Percentiles rank a stretch among this genome's conserved stretches.
These are phyloP conservation scores for Hymenoscyphus occultus DNA, from an alignment of 2,329 filamentous ascomycete genomes.

Conservation along the genomic window DNA sequence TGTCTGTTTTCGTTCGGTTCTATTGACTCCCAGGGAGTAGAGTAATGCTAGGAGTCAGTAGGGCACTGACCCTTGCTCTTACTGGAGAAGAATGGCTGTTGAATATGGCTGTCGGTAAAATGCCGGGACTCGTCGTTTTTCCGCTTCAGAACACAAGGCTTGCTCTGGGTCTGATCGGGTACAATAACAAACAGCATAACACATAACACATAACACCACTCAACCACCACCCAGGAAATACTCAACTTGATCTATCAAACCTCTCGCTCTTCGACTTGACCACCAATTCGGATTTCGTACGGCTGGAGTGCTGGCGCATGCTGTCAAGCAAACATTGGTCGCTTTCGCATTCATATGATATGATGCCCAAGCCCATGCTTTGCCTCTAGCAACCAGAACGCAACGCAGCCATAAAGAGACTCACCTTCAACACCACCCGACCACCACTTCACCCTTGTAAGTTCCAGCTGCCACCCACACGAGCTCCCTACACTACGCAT, in stretches of 20 bases:
- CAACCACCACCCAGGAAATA: neutral
- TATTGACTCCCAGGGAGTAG: no score
- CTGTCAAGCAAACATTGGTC: conserved; percentile 2
- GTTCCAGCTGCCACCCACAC: conserved; percentile 1
- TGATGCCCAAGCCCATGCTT: neutral
- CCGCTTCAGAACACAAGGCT: no score
- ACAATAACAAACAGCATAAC: no score
- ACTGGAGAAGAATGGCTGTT: no score
- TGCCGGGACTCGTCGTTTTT: no score
- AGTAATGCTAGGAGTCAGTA: no score
- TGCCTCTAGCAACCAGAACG: neutral
- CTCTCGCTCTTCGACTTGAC: neutral
- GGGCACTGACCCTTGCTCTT: no score
- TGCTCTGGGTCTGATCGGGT: no score
- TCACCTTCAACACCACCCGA: conserved; percentile 5
- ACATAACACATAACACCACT: no score
- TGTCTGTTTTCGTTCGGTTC: no score
- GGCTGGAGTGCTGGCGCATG: neutral
- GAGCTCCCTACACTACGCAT: neutral
- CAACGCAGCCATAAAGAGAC: neutral
- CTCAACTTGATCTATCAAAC: neutral
- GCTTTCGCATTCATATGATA: neutral
- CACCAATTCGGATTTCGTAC: neutral
- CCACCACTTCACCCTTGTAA: conserved; percentile 3
- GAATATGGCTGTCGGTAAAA: no score